Evolutionary conservation across 2,329 filamentous ascomycete genomes (phyloP), one percentile per base, ranked within the genome.

Genomic region (Fusarium torulosum): DNA sequence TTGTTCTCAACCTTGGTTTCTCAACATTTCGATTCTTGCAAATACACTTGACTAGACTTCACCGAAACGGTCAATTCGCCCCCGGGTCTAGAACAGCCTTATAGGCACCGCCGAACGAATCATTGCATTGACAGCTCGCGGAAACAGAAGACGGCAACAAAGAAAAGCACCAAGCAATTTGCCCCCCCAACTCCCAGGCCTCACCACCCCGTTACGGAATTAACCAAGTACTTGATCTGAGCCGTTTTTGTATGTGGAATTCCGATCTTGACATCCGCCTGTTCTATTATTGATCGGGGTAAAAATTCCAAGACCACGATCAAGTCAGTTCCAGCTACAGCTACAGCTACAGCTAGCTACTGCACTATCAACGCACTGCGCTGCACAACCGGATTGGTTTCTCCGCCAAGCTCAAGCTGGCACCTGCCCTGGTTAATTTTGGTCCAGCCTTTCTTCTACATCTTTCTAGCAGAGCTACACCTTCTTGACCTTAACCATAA

Each of bases 391-490:
- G 66, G 56, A 55, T 63, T 45, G 56, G 49, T 53, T 68, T 55
- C 66, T 69, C 66, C 66, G 46, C 54, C 40, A 20, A 41, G 41
- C 59, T 60, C 40, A 20, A 41, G 41, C 60, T 56, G 46, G 41
- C 35, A 50, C 46, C 53, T 59, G 54, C 51, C 65, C 57, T 53
- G 33, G 51, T 35, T 23, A 25, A 35, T 33, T 33, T 33, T 42
- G 49, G 33, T 25, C 20, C 17, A 17, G 11, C 25, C 37, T 42
- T 37, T 45, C 47, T 60, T 55, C 54, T 60, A 38, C 41, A 46
- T 35, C 52, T 23, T 58, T 57, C 47, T 42, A 37, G 23, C 31
- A 35, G 2, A 38, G 38, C 23, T 53, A 46, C 25, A 29, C 5
- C 21, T 23, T 21, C 38, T n/a, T 37, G 35, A 46, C 38, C 42